These are phyloP conservation scores for Avena sativa DNA, from an alignment of 176 grass and related monocot genomes.

Conservation along the genomic window DNA sequence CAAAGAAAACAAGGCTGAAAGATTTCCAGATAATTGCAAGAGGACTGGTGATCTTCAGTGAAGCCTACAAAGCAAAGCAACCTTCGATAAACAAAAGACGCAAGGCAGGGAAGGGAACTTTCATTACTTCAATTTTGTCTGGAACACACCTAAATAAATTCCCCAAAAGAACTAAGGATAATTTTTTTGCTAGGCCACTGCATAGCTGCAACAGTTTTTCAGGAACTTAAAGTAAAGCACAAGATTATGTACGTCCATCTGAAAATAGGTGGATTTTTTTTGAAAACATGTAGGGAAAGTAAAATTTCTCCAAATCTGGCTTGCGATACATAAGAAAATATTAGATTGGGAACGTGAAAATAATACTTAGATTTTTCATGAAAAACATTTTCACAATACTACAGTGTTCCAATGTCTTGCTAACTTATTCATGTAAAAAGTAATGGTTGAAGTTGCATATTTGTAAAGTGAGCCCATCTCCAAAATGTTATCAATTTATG, in stretches of 20 bases:
- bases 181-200: constrained; percentile 13
- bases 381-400: not conserved
- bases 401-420: not conserved
- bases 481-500: not conserved
- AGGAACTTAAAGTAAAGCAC: constrained; percentile 13
- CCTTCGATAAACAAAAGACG: not conserved
- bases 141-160: not conserved
- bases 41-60: constrained; percentile 76
- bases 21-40: constrained; percentile 90
- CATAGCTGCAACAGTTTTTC: not conserved
- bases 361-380: not conserved
- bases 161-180: no score
- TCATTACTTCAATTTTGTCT: not conserved
- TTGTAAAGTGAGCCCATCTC: not conserved
- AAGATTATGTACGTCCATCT: not conserved
- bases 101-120: not conserved
- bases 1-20: constrained; percentile 92
- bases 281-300: not conserved
- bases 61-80: constrained; percentile 54
- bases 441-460: not conserved
- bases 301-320: not conserved
- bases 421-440: not conserved
- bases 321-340: not conserved
- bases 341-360: not conserved
- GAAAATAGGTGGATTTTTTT: not conserved